Evolutionary conservation across 2,329 filamentous ascomycete genomes (phyloP).

Genomic region (Apiospora malaysiana): DNA sequence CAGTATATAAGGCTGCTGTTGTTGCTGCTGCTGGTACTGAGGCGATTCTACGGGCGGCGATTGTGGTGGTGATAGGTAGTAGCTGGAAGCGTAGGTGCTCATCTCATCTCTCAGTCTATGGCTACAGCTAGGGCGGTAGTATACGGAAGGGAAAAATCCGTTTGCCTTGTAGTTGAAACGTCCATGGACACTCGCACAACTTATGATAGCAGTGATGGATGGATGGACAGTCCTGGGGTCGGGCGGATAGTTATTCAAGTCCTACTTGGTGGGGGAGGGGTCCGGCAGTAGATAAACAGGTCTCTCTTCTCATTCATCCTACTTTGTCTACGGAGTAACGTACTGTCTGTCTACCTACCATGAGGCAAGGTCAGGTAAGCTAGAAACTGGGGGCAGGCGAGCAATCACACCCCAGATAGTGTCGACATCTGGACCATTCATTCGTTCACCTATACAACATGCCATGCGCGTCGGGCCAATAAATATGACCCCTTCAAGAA

Average conservation of each 20-base stretch:
- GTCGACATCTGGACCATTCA: background rate
- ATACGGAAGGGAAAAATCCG: background rate
- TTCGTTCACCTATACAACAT: background rate
- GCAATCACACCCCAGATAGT: background rate
- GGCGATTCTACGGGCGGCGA: slow-evolving; percentile 23
- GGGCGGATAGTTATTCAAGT: background rate
- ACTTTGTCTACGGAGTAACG: too few species aligned
- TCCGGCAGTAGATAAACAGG: background rate
- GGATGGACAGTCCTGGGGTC: background rate
- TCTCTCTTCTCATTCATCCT: background rate
- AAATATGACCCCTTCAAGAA: background rate
- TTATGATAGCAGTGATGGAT: background rate
- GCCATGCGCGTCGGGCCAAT: background rate
- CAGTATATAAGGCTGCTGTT: slow-evolving; percentile 20
- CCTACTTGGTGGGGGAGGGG: background rate
- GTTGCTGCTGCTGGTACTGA: slow-evolving; percentile 23
- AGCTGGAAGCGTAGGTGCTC: slow-evolving; percentile 10
- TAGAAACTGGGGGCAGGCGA: background rate
- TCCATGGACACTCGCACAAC: background rate
- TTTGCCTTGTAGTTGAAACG: background rate
- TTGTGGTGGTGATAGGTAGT: slow-evolving; percentile 8
- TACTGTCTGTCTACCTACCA: too few species aligned
- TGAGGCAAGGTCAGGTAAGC: background rate
- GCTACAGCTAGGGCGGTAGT: background rate
- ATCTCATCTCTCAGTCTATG: slow-evolving; percentile 13